Conservation (phyloP, 176 grass and related monocot genomes). For the Ensete glaucum region DNA sequence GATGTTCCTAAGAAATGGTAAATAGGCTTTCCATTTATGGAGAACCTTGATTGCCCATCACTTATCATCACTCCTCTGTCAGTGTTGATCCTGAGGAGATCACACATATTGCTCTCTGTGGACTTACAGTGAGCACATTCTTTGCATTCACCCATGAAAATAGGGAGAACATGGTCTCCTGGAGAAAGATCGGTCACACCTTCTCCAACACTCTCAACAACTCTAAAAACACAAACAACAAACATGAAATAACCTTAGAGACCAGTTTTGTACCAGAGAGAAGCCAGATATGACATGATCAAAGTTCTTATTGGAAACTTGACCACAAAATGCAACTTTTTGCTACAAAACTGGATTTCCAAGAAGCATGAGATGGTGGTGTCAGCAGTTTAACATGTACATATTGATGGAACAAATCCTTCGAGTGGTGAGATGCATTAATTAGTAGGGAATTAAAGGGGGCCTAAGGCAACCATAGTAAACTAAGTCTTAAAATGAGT, state of each 20-base stretch:
- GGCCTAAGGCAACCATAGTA: no score
- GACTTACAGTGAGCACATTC: conserved; percentile 79
- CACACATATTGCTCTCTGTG: conserved; percentile 83
- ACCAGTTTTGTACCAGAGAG: no score
- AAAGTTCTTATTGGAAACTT: no score
- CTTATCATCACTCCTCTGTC: conserved; percentile 69
- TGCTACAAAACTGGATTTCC: background rate
- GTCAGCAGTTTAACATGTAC: no score
- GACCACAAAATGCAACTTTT: no score
- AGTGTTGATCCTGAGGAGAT: conserved; percentile 71
- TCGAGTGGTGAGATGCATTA: no score
- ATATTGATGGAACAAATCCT: no score
- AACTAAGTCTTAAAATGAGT: no score
- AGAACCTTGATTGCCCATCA: conserved; percentile 49
- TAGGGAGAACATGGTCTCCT: conserved; percentile 78
- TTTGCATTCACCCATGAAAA: conserved; percentile 89
- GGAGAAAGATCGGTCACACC: conserved; percentile 60
- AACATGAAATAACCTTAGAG: background rate
- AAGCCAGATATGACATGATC: no score
- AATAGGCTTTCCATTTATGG: conserved; percentile 48
- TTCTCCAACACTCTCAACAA: conserved; percentile 69
- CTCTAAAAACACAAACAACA: conserved; percentile 25
- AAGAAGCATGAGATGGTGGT: background rate
- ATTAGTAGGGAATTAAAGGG: no score
- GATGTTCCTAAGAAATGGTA: conserved; percentile 79